Base-by-base conservation (phyloP, 495 filamentous ascomycete species). In the Aspergillus affinis region DNA sequence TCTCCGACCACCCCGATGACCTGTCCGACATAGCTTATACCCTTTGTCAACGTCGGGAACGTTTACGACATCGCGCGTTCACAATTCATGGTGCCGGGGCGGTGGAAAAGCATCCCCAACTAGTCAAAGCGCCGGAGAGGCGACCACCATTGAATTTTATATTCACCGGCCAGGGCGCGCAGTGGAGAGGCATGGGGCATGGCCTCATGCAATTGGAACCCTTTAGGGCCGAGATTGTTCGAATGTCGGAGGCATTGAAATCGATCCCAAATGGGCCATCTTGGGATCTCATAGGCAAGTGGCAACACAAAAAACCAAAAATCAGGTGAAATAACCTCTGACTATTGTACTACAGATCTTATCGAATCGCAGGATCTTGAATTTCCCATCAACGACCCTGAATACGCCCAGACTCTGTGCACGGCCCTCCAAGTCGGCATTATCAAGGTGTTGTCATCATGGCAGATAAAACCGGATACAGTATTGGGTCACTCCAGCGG, bases 401-500 rank as follows among this genome's bases (percentile, higher is more conserved):
- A 32, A 32, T 53, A 53, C 19, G 61, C 63, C 2, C 78, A 81
- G 20, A 69, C 78, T 2, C 6, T 76, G 2, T 79, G 72, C 48
- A 78, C 75, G 4, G 69, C 64, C 6, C 51, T 81, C 15, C 78
- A 80, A 53, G 59, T 81, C 17, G 75, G 73, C 0, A 54, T 81
- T 4, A 64, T 75, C 0, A 72, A 76, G n/a, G 58, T 77, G 3
- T 51, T 78, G n/a, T 56, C 62, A 2, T 67, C 63, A 45, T 77
- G 74, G 73, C 54, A 58, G 2, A 64, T 79, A 30, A 65, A 56
- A 7, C 70, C 75, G 13, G 58, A 29, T 5, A 56, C 51, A 2
- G 69, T 75, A 2, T 66, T 48, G 1, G 75, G 76, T 0, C 76
- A 78, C 47, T 78, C 76, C 0, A 71, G 69, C 18, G 75, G 76